These are phyloP conservation scores for Penicillium vulpinum DNA, from an alignment of 2,329 filamentous ascomycete species.

Conservation along the genomic window DNA sequence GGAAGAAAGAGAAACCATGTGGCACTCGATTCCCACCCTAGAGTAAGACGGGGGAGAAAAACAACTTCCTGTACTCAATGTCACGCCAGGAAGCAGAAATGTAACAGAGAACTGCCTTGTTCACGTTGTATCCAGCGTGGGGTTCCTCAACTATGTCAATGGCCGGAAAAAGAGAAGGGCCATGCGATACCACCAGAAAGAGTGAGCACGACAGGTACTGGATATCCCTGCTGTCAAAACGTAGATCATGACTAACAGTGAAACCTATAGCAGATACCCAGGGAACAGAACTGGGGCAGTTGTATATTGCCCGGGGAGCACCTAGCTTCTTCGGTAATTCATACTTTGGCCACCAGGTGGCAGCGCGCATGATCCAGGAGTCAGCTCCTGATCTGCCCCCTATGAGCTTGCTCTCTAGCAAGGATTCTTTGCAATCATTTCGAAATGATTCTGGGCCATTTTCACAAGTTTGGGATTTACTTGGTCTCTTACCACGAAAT, in stretches of 20 bases:
- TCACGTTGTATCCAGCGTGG: constrained; percentile 12
- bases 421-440: constrained; percentile 20
- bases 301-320: constrained; percentile 33
- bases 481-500: constrained; percentile 41
- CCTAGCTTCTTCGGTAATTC: constrained; percentile 35
- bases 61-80: constrained; percentile 16
- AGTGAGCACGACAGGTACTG: constrained; percentile 7
- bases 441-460: constrained; percentile 31
- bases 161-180: constrained; percentile 3
- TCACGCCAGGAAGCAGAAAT: constrained; percentile 18
- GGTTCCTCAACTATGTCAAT: constrained; percentile 14
- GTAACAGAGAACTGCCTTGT: constrained; percentile 12
- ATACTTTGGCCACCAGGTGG: constrained; percentile 37
- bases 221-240: background rate
- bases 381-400: constrained; percentile 25
- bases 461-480: constrained; percentile 46
- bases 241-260: background rate
- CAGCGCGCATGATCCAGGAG: constrained; percentile 35
- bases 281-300: constrained; percentile 26
- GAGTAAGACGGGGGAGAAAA: constrained; percentile 13
- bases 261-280: constrained; percentile 4
- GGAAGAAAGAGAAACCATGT: background rate
- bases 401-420: constrained; percentile 25
- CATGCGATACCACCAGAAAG: background rate
- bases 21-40: background rate